Base-by-base conservation (phyloP, 345 rosid species). In the Eucalyptus sp. region DNA sequence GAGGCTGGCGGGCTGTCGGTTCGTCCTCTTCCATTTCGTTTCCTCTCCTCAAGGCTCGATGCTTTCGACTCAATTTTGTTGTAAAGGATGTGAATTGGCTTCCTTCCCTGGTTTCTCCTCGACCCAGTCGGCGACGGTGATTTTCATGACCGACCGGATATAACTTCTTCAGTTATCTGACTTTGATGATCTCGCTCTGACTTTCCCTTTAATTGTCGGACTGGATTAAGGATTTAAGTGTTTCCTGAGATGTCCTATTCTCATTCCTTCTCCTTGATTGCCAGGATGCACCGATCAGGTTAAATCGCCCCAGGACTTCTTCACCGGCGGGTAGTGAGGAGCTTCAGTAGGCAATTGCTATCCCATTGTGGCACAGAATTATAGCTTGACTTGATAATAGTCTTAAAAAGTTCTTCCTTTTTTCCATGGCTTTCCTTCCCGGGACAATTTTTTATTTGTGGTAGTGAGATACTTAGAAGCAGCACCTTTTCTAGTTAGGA, bases 221-320 rank as follows among this genome's bases (percentile, higher is more conserved):
- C 62, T 20, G 60, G 43, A 64, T 64, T 13, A 29, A 29, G 68
- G 68, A 13, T 66, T 50, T 50, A 33, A 33, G 80, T 68, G 44
- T 68, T 37, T 33, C 83, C 83, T 18, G 83, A 71, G 27, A 37
- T 71, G 0, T 37, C 2, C 46, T 71, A 5, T 71, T 17, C 5
- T 71, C 81, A 6, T 37, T 37, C 41, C 48, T 41, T 9, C 5
- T 56, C 51, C 79, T 60, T 89, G 68, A 89, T 56, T 88, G 24
- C 86, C 92, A 97, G 99, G 99, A 41, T 93, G 88, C 88, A 90
- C 92, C 29, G 95, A 96, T 87, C 99, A 96, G 92, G 92, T 97
- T 76, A 93, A 94, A 90, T 91, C 92, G 43, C 95, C 93, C 88
- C 95, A 87, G 24, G 93, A 96, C n/a, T 96, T 92, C 86, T 95